Evolutionary conservation across 148 eudicot species (phyloP).

Genomic region (Silene latifolia): DNA sequence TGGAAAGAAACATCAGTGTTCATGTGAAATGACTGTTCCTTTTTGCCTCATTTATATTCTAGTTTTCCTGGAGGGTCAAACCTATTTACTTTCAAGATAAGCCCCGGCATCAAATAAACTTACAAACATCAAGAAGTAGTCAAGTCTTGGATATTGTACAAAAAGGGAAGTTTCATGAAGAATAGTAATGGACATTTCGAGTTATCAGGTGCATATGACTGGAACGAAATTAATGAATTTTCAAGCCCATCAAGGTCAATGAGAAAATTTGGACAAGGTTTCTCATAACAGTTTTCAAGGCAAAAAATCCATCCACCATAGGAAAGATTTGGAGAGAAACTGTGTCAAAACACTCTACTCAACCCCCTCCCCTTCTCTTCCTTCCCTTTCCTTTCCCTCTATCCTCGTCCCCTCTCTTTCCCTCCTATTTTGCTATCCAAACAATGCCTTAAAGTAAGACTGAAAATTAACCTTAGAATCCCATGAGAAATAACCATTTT

Average conservation of each 20-base stretch:
- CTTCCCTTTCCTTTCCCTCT: too few species aligned
- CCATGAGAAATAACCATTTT: slow-evolving; percentile 83
- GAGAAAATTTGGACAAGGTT: too few species aligned
- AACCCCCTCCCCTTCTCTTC: too few species aligned
- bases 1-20: background rate
- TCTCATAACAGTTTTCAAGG: too few species aligned
- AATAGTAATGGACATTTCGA: background rate
- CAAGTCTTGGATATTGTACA: too few species aligned
- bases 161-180: background rate
- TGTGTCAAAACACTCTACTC: too few species aligned
- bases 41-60: background rate
- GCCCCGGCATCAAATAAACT: background rate
- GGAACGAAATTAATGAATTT: background rate
- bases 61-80: background rate
- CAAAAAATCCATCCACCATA: too few species aligned
- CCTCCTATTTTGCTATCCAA: too few species aligned
- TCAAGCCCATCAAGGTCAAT: background rate
- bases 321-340: too few species aligned
- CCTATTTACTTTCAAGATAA: background rate
- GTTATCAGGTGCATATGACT: background rate
- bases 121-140: background rate
- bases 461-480: slow-evolving; percentile 60
- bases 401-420: too few species aligned
- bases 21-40: background rate
- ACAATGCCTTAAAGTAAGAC: background rate